Evolutionary conservation across 176 grass and related monocot genomes (phyloP).

Genomic region (Phragmites australis): DNA sequence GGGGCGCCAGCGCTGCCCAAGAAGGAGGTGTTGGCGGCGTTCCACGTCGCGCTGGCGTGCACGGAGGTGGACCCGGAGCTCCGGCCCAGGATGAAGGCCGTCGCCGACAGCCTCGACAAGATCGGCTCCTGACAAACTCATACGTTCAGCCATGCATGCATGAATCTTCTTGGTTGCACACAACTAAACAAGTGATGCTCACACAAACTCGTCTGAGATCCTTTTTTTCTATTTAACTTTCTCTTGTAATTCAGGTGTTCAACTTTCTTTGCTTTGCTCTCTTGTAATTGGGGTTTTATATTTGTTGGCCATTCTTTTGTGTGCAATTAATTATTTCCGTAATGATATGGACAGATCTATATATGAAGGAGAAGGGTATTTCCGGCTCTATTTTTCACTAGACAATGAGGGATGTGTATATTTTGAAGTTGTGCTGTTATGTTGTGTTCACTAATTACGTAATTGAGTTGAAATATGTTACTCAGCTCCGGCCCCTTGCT

Average conservation of each 20-base stretch:
- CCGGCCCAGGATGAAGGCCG: constrained; percentile 76
- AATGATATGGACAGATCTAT: neutral
- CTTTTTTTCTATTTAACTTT: neutral
- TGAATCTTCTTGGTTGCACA: neutral
- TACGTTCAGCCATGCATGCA: neutral
- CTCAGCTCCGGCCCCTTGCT: too few relatives aligned
- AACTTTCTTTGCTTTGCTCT: neutral
- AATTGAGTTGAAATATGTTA: too few relatives aligned
- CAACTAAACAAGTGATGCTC: neutral
- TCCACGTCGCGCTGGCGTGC: constrained; percentile 78
- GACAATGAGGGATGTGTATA: neutral
- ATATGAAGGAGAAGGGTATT: neutral
- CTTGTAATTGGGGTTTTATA: neutral
- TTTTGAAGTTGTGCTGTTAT: neutral
- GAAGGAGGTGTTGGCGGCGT: constrained; percentile 77
- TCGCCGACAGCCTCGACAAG: constrained; percentile 77
- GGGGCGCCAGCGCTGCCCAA: constrained; percentile 44
- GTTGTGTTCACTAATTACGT: neutral
- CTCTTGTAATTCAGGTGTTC: neutral
- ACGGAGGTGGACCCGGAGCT: constrained; percentile 58
- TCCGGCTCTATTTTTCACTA: neutral
- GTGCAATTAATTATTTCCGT: constrained; percentile 12
- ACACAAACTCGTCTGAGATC: neutral
- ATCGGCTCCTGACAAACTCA: constrained; percentile 26
- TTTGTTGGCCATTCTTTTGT: constrained; percentile 19